A percentile compares a stretch with the other conserved stretches of the same genome.
These are phyloP conservation scores for Raffaelea arxii DNA, from an alignment of 2,329 filamentous ascomycete genomes.

Conservation along the genomic window DNA sequence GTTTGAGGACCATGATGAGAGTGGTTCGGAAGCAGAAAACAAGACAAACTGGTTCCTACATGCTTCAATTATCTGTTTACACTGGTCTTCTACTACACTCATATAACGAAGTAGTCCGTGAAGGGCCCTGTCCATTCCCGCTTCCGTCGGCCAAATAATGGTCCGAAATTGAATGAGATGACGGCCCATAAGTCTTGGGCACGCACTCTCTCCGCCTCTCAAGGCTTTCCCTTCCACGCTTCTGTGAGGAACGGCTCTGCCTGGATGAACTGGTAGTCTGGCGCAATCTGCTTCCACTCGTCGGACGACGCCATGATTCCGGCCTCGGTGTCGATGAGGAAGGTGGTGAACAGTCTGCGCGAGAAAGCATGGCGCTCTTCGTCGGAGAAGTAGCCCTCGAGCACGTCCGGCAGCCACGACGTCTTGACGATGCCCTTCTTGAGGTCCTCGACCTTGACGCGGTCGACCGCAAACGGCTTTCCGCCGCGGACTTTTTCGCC, in stretches of 20 bases:
- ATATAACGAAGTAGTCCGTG: too few relatives aligned
- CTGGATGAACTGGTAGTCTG: slow-evolving; percentile 29
- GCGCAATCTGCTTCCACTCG: slow-evolving; percentile 32
- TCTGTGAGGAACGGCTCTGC: slow-evolving; percentile 29
- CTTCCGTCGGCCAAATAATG: too few relatives aligned
- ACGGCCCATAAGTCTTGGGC: too few relatives aligned
- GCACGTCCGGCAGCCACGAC: slow-evolving; percentile 28
- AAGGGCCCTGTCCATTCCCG: too few relatives aligned
- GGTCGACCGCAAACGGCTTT: slow-evolving; percentile 23
- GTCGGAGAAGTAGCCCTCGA: slow-evolving; percentile 19
- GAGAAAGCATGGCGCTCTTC: slow-evolving; percentile 23
- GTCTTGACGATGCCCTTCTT: slow-evolving; percentile 29
- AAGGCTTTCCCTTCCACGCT: not conserved
- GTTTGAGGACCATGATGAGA: too few relatives aligned
- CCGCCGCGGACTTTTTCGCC: slow-evolving; percentile 17
- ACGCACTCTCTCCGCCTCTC: too few relatives aligned
- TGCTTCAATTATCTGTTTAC: too few relatives aligned
- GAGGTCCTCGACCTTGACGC: slow-evolving; percentile 36
- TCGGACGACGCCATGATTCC: slow-evolving; percentile 32
- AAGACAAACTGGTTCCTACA: too few relatives aligned
- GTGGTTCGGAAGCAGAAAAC: too few relatives aligned
- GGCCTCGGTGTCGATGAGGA: slow-evolving; percentile 28
- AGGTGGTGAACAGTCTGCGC: slow-evolving; percentile 28
- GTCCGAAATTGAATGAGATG: too few relatives aligned
- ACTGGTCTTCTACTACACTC: too few relatives aligned